These are phyloP conservation scores for Peniophora sp. DNA, from an alignment of 1,284 basidiomycete species.

Conservation along the genomic window DNA sequence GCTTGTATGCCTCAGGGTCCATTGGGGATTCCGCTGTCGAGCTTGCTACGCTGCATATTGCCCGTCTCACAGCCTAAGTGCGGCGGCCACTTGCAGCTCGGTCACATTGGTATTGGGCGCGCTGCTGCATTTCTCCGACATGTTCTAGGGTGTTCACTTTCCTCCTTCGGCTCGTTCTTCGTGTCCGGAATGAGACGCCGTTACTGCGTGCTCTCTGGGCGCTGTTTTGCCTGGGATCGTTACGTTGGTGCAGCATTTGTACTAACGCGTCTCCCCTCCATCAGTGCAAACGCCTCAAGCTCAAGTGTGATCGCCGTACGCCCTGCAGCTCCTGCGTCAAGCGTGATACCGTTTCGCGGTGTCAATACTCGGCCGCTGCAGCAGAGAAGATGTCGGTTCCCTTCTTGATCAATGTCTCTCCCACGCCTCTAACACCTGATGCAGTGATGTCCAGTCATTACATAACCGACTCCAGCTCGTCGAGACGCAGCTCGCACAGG, in stretches of 20 bases:
- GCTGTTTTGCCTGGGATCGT: too few species aligned
- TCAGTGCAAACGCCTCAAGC: constrained; percentile 76
- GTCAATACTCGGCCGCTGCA: constrained; percentile 71
- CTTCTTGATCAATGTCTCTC: constrained; percentile 2
- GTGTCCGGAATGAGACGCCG: too few species aligned
- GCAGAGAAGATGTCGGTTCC: constrained; percentile 69
- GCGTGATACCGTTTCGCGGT: constrained; percentile 63
- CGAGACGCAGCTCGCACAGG: constrained; percentile 41
- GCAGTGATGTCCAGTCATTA: constrained; percentile 68
- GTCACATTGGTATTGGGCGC: not conserved
- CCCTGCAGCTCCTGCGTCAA: constrained; percentile 73
- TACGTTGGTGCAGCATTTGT: too few species aligned
- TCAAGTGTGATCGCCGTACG: constrained; percentile 69
- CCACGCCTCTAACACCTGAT: constrained; percentile 2
- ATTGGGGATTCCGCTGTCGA: too few species aligned
- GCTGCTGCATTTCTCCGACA: not conserved
- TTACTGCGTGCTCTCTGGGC: too few species aligned
- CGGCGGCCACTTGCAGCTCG: constrained; percentile 1
- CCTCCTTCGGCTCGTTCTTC: too few species aligned
- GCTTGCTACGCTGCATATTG: too few species aligned
- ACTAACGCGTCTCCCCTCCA: not conserved
- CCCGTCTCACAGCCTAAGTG: not conserved
- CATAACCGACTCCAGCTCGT: constrained; percentile 69
- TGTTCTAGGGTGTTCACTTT: too few species aligned
- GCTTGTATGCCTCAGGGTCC: too few species aligned